Evolutionary conservation across 306 rosid species (phyloP).

Genomic region (Boehmeria nivea): DNA sequence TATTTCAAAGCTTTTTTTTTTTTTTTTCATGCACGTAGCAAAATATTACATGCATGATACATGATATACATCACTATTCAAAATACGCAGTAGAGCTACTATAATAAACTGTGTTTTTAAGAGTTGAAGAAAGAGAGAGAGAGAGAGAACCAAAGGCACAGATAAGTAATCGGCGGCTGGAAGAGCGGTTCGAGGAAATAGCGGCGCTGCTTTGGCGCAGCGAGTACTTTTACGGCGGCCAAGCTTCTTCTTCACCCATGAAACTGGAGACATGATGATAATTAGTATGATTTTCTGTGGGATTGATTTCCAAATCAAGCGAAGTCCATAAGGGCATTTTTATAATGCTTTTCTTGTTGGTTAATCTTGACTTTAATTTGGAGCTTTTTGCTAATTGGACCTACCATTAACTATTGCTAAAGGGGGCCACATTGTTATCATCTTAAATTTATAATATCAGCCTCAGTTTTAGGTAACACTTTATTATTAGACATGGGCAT

Average conservation of each 20-base stretch:
- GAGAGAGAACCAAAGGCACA: constrained; percentile 12
- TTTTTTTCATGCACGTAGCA: no score
- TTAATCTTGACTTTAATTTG: neutral
- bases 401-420: no score
- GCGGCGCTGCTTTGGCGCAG: neutral
- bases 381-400: no score
- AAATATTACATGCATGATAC: no score
- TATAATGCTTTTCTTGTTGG: neutral
- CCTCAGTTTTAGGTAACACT: no score
- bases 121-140: neutral
- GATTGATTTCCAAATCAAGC: neutral
- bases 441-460: no score
- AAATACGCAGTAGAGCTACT: no score
- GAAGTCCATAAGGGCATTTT: neutral
- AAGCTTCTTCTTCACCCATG: constrained; percentile 17
- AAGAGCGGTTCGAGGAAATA: neutral
- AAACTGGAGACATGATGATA: constrained; percentile 12
- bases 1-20: no score
- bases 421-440: no score
- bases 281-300: neutral
- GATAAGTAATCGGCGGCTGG: neutral
- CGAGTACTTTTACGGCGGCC: neutral
- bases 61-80: no score
- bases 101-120: neutral
- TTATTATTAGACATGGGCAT: no score